A percentile compares a stretch with the other conserved stretches of the same genome.
phyloP scores from a whole-genome alignment of 176 grass and related monocot genomes.

The Stipa capillata region DNA sequence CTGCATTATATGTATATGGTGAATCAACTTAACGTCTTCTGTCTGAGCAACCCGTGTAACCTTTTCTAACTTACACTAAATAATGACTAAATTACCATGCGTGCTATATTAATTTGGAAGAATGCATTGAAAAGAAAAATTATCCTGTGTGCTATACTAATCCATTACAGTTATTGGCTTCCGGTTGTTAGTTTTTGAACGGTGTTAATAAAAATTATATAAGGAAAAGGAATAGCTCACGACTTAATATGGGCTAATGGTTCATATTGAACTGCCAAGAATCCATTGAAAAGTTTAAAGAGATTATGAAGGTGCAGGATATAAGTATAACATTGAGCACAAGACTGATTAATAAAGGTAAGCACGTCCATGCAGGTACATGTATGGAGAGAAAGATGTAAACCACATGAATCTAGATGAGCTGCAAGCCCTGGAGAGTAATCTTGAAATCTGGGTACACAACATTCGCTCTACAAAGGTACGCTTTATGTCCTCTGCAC shows the following conservation, averaged over 20 bases:
- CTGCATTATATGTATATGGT: neutral
- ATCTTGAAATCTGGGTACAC: slow-evolving; percentile 64
- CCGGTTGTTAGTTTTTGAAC: neutral
- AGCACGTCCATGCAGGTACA: slow-evolving; percentile 41
- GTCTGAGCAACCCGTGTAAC: neutral
- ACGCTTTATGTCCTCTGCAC: neutral
- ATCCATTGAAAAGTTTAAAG: neutral
- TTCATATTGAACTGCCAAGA: neutral
- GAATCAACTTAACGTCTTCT: neutral
- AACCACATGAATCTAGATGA: slow-evolving; percentile 60
- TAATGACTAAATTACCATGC: neutral
- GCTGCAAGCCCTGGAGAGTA: slow-evolving; percentile 66
- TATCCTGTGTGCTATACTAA: neutral
- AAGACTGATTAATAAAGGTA: neutral
- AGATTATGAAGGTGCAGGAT: neutral
- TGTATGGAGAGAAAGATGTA: slow-evolving; percentile 37
- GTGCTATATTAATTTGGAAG: neutral
- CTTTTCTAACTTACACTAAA: neutral
- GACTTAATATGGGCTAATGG: neutral
- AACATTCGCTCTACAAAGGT: slow-evolving; percentile 54
- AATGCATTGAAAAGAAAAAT: neutral
- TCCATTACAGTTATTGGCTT: neutral
- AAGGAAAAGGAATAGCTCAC: too few species aligned
- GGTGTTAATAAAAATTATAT: neutral
- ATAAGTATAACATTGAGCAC: neutral